These are phyloP conservation scores for Theobroma grandiflorum DNA, from an alignment of 441 rosid species.

Conservation along the genomic window DNA sequence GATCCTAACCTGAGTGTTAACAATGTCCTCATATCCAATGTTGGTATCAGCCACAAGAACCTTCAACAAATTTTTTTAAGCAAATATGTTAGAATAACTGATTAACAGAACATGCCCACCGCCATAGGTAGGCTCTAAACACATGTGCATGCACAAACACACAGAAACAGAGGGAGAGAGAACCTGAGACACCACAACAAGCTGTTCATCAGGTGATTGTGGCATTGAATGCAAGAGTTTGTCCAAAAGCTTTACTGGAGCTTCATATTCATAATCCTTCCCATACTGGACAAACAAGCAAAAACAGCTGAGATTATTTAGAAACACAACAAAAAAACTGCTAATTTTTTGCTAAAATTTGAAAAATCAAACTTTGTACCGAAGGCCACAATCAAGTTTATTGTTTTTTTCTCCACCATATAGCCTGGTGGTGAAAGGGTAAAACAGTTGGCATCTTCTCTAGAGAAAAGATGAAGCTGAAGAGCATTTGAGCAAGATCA, in stretches of 20 bases:
- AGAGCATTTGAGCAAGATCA: neutral
- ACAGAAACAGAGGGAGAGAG: constrained; percentile 3
- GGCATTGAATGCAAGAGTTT: constrained; percentile 68
- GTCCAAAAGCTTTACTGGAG: constrained; percentile 83
- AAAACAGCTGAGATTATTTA: neutral
- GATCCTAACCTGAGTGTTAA: constrained; percentile 71
- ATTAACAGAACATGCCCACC: neutral
- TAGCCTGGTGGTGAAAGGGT: neutral
- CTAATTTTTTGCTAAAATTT: neutral
- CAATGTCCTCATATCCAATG: constrained; percentile 76
- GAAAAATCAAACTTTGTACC: constrained; percentile 5
- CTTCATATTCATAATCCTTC: constrained; percentile 70
- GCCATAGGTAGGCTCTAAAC: neutral
- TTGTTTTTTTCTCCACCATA: neutral
- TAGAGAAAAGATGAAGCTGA: neutral
- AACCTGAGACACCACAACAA: constrained; percentile 88
- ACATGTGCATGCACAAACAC: neutral
- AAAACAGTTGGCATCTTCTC: neutral
- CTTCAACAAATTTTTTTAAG: constrained; percentile 37
- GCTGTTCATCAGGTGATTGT: constrained; percentile 70
- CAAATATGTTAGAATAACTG: constrained; percentile 18
- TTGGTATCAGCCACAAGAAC: constrained; percentile 82
- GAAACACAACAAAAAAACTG: neutral
- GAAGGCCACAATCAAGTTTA: neutral
- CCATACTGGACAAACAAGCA: constrained; percentile 57